Percentiles rank a stretch among this genome's conserved stretches.
These are phyloP conservation scores for Dictyostelium firmibasis DNA, from an alignment of 78 protist genomes.

Conservation along the genomic window DNA sequence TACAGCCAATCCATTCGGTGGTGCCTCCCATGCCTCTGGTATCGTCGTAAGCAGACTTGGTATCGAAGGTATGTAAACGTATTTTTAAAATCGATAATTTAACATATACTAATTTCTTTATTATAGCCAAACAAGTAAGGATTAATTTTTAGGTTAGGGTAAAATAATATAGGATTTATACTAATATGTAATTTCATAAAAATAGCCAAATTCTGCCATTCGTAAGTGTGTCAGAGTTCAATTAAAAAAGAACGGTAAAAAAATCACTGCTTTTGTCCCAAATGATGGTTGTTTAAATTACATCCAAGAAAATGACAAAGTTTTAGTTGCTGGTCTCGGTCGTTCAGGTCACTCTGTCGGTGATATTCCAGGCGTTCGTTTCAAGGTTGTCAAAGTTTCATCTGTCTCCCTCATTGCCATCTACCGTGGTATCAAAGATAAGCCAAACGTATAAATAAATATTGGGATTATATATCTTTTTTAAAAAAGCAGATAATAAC, in stretches of 20 bases:
- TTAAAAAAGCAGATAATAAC: background rate
- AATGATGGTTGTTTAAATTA: constrained; percentile 99
- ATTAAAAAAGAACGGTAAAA: constrained; percentile 99
- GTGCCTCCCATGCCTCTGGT: constrained; percentile 99
- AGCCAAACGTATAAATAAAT: constrained; percentile 87
- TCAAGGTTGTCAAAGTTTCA: constrained; percentile 98
- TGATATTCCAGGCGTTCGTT: constrained; percentile 99
- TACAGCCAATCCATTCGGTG: constrained; percentile 97
- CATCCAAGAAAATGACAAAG: constrained; percentile 99
- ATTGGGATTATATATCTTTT: background rate
- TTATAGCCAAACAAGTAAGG: constrained; percentile 2
- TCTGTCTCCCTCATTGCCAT: constrained; percentile 94
- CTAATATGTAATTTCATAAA: background rate
- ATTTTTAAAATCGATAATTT: too few species aligned
- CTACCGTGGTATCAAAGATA: constrained; percentile 93
- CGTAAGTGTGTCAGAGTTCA: constrained; percentile 99
- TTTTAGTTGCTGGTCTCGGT: constrained; percentile 99
- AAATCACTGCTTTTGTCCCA: constrained; percentile 99
- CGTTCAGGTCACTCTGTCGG: constrained; percentile 99
- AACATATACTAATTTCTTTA: background rate
- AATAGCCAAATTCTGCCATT: constrained; percentile 99
- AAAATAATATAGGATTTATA: background rate
- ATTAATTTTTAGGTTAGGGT: background rate
- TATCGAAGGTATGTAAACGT: constrained; percentile 97
- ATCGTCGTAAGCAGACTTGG: constrained; percentile 96